These are phyloP conservation scores for Allomyces macrogynus DNA, from an alignment of 192 early-diverging fungal species.

Conservation along the genomic window DNA sequence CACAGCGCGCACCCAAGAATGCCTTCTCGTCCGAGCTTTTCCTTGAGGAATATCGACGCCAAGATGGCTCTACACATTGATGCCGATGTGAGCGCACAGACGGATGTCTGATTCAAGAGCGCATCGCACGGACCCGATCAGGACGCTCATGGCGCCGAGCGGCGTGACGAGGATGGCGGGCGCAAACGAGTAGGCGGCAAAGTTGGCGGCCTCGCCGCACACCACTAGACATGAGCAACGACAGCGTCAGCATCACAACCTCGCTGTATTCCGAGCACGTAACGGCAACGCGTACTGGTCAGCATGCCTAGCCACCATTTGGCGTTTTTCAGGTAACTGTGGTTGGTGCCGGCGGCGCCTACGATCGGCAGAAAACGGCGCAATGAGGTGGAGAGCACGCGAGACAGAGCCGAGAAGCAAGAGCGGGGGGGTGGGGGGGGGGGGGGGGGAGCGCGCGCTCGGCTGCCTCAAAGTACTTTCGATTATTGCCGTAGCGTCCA, in stretches of 20 bases:
- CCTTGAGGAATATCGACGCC: conserved; percentile 71
- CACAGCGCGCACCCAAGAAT: conserved; percentile 78
- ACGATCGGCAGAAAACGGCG: not conserved
- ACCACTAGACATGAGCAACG: conserved; percentile 39
- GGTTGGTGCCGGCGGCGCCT: conserved; percentile 45
- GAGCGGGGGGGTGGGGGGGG: too few relatives aligned
- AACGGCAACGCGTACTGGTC: conserved; percentile 32
- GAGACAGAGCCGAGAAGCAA: too few relatives aligned
- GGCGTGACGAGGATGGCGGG: conserved; percentile 91
- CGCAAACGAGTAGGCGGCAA: conserved; percentile 86
- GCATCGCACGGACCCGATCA: conserved; percentile 39
- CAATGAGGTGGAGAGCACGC: not conserved
- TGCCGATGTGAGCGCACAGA: not conserved
- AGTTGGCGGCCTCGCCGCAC: conserved; percentile 82
- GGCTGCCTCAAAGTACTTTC: not conserved
- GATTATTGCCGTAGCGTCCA: conserved; percentile 47
- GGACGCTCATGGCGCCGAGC: conserved; percentile 71
- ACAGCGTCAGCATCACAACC: conserved; percentile 2
- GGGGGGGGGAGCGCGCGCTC: too few relatives aligned
- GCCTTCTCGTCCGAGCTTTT: conserved; percentile 59
- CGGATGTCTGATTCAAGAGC: too few relatives aligned
- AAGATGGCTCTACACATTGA: conserved; percentile 42
- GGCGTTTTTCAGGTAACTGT: conserved; percentile 63
- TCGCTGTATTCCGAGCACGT: conserved; percentile 1
- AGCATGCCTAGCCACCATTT: conserved; percentile 82